Base-by-base conservation (phyloP, 2,329 filamentous ascomycete species). In the Paraconiothyrium brasiliense region DNA sequence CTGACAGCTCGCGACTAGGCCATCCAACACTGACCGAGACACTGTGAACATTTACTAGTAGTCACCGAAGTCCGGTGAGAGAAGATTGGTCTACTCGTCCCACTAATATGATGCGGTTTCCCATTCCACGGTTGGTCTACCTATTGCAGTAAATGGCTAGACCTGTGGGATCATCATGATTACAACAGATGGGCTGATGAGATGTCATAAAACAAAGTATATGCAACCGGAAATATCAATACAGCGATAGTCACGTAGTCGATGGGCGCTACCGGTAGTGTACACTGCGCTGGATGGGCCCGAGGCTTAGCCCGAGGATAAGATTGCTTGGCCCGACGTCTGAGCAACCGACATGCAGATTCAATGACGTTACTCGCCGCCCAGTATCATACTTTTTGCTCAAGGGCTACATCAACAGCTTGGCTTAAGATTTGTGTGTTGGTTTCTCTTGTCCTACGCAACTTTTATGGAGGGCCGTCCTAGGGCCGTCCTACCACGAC, bases 301-400 rank as follows among this genome's bases (percentile, higher is more conserved):
- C 47, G 47, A 30, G 47, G 47, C 47, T 49, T 49, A 34, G 47
- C 47, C 47, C 47, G 47, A 49, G 47, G n/a, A 32, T 13, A 14
- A 32, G 1, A 34, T 30, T 49, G 47, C 47, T 49, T 49, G 27
- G 47, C 47, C 47, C 47, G 47, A 49, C 10, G 47, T 30, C 11
- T 30, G 24, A 24, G 30, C 16, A 30, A 6, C 27, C 47, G 34
- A 49, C 27, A 30, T 30, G 14, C 4, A 10, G 20, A 10, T 10
- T 14, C 11, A 9, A 30, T 48, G 44, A 11, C 8, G 22, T 47
- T 6, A 22, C 22, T 47, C n/a, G 44, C 24, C 20, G 20, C 44
- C 16, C 14, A n/a, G 16, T n/a, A 41, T 16, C 14, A 41, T n/a
- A n/a, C 16, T 4, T 41, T n/a, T 7, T n/a, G 7, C 39, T 8